phyloP scores from a whole-genome alignment of 1,284 basidiomycete genomes.

The Mrakiaceae sp. region DNA sequence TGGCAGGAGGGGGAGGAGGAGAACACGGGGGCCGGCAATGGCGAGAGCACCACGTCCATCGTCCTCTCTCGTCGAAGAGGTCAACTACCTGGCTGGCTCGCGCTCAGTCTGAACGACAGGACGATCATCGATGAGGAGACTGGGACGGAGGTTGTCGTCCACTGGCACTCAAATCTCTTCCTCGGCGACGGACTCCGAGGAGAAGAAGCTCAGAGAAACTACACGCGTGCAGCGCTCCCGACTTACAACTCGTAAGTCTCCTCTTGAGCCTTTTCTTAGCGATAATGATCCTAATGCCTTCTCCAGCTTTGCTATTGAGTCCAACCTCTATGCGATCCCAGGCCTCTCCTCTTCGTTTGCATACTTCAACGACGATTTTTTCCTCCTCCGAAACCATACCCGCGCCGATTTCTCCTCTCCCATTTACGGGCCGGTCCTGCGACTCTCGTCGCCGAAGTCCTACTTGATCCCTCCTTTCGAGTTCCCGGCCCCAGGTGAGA shows the following conservation, averaged over 20 bases:
- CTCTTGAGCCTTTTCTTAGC: no score
- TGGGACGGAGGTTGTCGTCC: neutral
- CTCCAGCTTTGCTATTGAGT: slow-evolving; percentile 20
- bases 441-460: neutral
- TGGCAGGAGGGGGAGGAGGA: neutral
- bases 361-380: slow-evolving; percentile 25
- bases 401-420: neutral
- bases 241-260: slow-evolving; percentile 4
- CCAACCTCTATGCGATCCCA: slow-evolving; percentile 20
- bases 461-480: neutral
- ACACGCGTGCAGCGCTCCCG: neutral
- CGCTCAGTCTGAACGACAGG: neutral
- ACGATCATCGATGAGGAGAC: neutral
- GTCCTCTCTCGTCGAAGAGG: no score
- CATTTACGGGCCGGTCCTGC: neutral
- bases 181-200: neutral
- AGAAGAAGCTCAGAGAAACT: neutral
- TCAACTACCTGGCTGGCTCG: neutral
- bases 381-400: slow-evolving; percentile 16
- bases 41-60: slow-evolving; percentile 2
- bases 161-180: slow-evolving; percentile 6
- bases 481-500: neutral
- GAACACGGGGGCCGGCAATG: neutral
- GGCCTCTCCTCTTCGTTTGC: slow-evolving; percentile 8
- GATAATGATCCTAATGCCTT: no score